Evolutionary conservation across 768 basidiomycete genomes (phyloP), one percentile per base, ranked within the genome.

Genomic region (Serendipita vermifera): DNA sequence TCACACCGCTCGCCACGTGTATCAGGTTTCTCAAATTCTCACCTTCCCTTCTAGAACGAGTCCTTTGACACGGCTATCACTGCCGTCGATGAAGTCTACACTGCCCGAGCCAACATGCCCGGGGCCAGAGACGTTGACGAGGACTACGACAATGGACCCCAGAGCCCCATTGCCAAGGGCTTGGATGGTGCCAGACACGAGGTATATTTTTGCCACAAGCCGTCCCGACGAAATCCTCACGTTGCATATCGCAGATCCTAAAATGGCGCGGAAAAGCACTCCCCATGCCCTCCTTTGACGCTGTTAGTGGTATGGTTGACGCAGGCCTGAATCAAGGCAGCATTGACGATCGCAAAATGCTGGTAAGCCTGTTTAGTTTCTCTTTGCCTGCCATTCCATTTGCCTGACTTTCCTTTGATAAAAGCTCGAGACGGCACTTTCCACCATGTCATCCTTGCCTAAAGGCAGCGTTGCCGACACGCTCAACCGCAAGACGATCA

Each of bases 311-410:
- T 14, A 33, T 59, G 5, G 15, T 63, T 17, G 53, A 64, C 38
- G 41, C 57, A 4, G 11, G 61, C 17, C 17, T 22, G n/a, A 57
- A 58, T 48, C 38, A 38, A 32, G 62, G 67, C 20, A 70, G 71
- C 5, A 70, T 88, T 20, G 84, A 91, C 67, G 87, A 91, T 63
- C 75, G 87, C 54, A 84, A 87, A 67, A 73, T 87, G 66, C 68
- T 83, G 41, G 87, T 86, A 54, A 54, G 82, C 71, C n/a, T 14
- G 3, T 41, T 1, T 41, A 11, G 31, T 11, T 43, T 5, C 53
- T 20, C 40, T 24, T 24, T 11, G 27, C 14, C n/a, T 43, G n/a
- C 51, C n/a, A 33, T n/a, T n/a, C 27, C 9, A 15, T 40, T 55
- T 54, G 14, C 11, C 31, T 35, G 33, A 33, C 17, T 22, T 29